These are phyloP conservation scores for Taphrina pruni DNA, from an alignment of 1,139 yeast species.

Conservation along the genomic window DNA sequence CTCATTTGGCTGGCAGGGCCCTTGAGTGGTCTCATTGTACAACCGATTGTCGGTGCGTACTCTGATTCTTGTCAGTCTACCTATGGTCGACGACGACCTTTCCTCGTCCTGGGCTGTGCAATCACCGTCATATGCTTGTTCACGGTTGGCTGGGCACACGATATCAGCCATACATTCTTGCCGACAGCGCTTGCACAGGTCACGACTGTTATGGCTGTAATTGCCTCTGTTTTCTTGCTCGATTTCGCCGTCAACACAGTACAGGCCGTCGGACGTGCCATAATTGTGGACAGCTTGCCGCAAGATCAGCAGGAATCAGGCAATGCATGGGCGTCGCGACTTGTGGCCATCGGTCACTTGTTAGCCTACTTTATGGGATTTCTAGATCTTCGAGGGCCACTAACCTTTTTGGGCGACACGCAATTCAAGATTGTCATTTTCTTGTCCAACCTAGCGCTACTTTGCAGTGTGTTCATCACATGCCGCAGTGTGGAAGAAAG, in stretches of 20 bases:
- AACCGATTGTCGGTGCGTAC: slow-evolving; percentile 63
- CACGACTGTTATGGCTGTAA: slow-evolving; percentile 32
- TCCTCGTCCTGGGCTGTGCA: slow-evolving; percentile 60
- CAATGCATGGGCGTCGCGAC: slow-evolving; percentile 76
- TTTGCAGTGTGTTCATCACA: slow-evolving; percentile 54
- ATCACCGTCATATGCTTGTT: slow-evolving; percentile 57
- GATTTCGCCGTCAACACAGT: slow-evolving; percentile 62
- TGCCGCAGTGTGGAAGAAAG: slow-evolving; percentile 56
- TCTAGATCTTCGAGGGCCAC: slow-evolving; percentile 53
- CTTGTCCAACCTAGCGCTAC: slow-evolving; percentile 56
- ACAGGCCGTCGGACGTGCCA: slow-evolving; percentile 50
- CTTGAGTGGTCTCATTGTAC: slow-evolving; percentile 64
- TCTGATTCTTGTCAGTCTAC: slow-evolving; percentile 59
- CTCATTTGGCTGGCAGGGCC: slow-evolving; percentile 71
- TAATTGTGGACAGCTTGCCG: slow-evolving; percentile 45
- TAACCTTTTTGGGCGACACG: slow-evolving; percentile 56
- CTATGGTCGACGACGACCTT: slow-evolving; percentile 63
- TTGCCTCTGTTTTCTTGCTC: slow-evolving; percentile 55
- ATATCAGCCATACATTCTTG: slow-evolving; percentile 48
- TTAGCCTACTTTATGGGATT: slow-evolving; percentile 61
- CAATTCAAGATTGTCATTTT: slow-evolving; percentile 61
- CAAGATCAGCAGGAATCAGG: slow-evolving; percentile 61
- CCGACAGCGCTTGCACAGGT: slow-evolving; percentile 47
- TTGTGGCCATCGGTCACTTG: slow-evolving; percentile 65
- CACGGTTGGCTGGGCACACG: slow-evolving; percentile 58